These are phyloP conservation scores for Casaregolazyma suthepensis DNA, from an alignment of 1,139 yeast genomes.

Conservation along the genomic window DNA sequence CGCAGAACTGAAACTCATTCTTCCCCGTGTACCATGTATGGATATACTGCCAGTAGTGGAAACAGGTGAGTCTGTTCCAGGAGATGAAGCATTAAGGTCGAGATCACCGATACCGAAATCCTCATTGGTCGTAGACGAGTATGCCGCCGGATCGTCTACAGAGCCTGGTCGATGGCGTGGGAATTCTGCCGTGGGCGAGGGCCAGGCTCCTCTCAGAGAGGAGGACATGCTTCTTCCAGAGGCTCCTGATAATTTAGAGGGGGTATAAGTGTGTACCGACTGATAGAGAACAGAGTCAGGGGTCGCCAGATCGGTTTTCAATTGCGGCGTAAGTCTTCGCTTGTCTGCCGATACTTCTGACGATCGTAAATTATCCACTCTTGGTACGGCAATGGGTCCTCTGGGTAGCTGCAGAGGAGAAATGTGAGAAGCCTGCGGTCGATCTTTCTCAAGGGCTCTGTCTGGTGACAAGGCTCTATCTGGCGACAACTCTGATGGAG, in stretches of 20 bases:
- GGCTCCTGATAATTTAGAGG: background rate
- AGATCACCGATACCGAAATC: conserved; percentile 17
- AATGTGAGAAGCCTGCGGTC: background rate
- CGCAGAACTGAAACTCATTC: conserved; percentile 19
- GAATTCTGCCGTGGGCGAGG: background rate
- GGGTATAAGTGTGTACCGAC: background rate
- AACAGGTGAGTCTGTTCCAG: background rate
- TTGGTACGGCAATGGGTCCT: background rate
- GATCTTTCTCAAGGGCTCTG: background rate
- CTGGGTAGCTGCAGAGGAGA: background rate
- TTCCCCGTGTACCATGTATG: conserved; percentile 13
- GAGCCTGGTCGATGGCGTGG: background rate
- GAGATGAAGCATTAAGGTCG: conserved; percentile 18
- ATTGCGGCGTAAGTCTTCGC: background rate
- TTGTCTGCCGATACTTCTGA: background rate
- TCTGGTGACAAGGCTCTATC: background rate
- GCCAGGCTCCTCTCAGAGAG: background rate
- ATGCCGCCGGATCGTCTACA: background rate
- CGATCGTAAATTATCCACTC: background rate
- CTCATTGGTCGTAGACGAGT: conserved; percentile 6
- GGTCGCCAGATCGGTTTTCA: conserved; percentile 10
- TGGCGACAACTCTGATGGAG: background rate
- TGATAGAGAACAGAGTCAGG: background rate
- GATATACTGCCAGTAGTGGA: conserved; percentile 1
- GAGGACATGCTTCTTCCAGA: background rate